phyloP scores from a whole-genome alignment of 164 flowering plant species.

The Magnolia kwangsiensis region DNA sequence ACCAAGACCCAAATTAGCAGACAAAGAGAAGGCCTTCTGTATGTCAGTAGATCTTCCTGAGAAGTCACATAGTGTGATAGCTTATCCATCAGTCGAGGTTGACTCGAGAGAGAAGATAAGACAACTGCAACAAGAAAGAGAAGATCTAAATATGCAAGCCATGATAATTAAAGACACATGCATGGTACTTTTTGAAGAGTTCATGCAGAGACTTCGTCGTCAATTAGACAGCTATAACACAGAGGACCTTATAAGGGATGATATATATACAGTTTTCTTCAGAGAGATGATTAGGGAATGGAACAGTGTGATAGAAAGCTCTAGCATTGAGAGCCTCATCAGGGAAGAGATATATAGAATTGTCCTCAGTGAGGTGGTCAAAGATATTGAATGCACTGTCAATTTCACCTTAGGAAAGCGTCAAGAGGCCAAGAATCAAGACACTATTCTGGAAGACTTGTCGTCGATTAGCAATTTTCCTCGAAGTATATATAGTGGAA shows the following conservation, averaged over 20 bases:
- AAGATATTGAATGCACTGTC: slow-evolving; percentile 3
- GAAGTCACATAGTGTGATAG: neutral
- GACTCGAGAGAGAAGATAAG: slow-evolving; percentile 18
- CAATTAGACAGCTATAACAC: slow-evolving; percentile 15
- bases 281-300: slow-evolving; percentile 25
- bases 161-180: slow-evolving; percentile 32
- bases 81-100: neutral
- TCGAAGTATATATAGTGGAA: slow-evolving; percentile 11
- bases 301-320: slow-evolving; percentile 20
- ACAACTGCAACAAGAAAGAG: slow-evolving; percentile 31
- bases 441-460: slow-evolving; percentile 1
- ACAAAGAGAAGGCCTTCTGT: neutral
- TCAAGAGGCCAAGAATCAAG: slow-evolving; percentile 1
- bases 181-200: slow-evolving; percentile 19
- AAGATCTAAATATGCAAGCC: slow-evolving; percentile 28
- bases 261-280: slow-evolving; percentile 14
- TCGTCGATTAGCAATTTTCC: slow-evolving; percentile 1
- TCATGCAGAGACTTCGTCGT: slow-evolving; percentile 19
- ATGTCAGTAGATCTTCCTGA: neutral
- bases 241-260: slow-evolving; percentile 27
- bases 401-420: neutral
- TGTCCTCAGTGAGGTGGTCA: slow-evolving; percentile 20
- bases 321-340: slow-evolving; percentile 15
- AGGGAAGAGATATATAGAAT: slow-evolving; percentile 26
- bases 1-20: neutral